Evolutionary conservation across 495 filamentous ascomycete species (phyloP), one percentile per base, ranked within the genome.

Genomic region (Aspergillus conjunctus): DNA sequence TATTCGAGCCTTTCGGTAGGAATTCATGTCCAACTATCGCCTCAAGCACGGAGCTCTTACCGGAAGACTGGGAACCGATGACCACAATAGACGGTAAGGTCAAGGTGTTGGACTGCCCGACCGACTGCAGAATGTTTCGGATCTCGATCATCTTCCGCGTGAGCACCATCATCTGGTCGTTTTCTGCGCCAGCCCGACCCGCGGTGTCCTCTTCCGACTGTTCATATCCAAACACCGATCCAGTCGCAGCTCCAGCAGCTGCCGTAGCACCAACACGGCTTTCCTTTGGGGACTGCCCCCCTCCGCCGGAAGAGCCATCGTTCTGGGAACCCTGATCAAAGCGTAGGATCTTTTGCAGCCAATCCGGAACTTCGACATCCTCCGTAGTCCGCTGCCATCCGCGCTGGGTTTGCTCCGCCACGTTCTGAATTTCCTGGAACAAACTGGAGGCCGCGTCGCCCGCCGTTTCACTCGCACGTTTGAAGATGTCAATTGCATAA

Each of bases 101-200:
- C 41, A 99, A 79, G 12, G 89, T 83, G 61, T 87, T 89, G 7
- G 92, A 93, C 76, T 99, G 92, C 44, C 94, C 94, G 49, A 99
- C 89, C 18, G 87, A 85, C 68, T 93, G 88, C 7, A 99, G 79
- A 43, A 99, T 91, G 62, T 88, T 92, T 61, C 95, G 80, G 54
- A 99, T 98, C 72, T 99, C 93, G 68, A 99, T 99, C 94, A 99
- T 99, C 74, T 96, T 96, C 77, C 93, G 93, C 0, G 94, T 99
- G 72, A 99, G 79, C 64, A 96, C 79, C 94, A 99, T 99, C 93
- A 99, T 99, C 73, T 99, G 94, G 68, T 99, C 94, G 68, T 99
- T 93, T 67, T 88, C 85, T 5, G 92, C 90, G 56, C 78, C 76
- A 65, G 90, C 81, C 50, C 82, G 81, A 41, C 83, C 85, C 22